These are phyloP conservation scores for Fusarium veterinarium DNA, from an alignment of 2,329 filamentous ascomycete species.

Conservation along the genomic window DNA sequence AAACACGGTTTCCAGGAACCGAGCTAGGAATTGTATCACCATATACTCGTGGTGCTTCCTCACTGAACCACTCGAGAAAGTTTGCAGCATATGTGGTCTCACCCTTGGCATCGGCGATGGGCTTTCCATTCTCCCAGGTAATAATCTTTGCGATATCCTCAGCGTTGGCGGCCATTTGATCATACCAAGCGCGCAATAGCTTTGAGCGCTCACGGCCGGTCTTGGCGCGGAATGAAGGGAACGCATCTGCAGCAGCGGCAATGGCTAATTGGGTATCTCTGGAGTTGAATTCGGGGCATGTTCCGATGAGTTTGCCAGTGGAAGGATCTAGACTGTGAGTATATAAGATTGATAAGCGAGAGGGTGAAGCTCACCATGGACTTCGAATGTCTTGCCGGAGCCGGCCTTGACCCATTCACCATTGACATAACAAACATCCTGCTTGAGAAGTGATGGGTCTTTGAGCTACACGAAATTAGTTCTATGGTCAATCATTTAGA, in stretches of 20 bases:
- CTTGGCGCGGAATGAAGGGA: conserved; percentile 75
- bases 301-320: conserved; percentile 83
- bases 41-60: conserved; percentile 79
- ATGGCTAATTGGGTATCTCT: conserved; percentile 86
- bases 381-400: conserved; percentile 92
- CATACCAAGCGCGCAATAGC: conserved; percentile 83
- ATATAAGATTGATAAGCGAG: not conserved
- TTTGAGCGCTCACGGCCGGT: conserved; percentile 80
- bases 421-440: conserved; percentile 85
- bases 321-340: conserved; percentile 73
- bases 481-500: not conserved
- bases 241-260: conserved; percentile 80
- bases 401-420: conserved; percentile 89
- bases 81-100: conserved; percentile 79
- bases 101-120: conserved; percentile 77
- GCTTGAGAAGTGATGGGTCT: conserved; percentile 85
- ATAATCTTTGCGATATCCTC: conserved; percentile 86
- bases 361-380: conserved; percentile 67
- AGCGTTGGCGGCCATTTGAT: conserved; percentile 80
- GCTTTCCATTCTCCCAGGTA: conserved; percentile 92
- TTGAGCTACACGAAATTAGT: conserved; percentile 66
- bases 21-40: conserved; percentile 80
- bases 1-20: conserved; percentile 77
- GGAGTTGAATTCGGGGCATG: conserved; percentile 83
- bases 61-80: conserved; percentile 85